phyloP scores from a whole-genome alignment of 2,329 filamentous ascomycete species.

The Paracamarosporium sp. region DNA sequence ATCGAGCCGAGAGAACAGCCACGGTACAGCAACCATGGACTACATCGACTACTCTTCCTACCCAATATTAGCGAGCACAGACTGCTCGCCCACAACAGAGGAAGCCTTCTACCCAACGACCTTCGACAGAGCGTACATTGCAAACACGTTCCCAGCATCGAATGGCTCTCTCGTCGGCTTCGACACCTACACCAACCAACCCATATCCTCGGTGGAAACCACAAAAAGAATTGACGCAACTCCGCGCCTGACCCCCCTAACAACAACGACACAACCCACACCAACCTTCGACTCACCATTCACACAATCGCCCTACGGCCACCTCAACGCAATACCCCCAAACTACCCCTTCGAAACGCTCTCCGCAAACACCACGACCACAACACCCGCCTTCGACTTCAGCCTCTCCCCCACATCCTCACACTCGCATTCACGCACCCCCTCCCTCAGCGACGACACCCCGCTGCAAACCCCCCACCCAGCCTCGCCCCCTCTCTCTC shows the following conservation, averaged over 20 bases:
- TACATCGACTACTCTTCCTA: slow-evolving; percentile 21
- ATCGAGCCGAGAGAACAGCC: background rate
- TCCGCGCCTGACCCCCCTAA: slow-evolving; percentile 21
- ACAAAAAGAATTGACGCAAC: slow-evolving; percentile 26
- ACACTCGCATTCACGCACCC: slow-evolving; percentile 38
- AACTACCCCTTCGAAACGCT: slow-evolving; percentile 28
- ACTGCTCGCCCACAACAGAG: slow-evolving; percentile 32
- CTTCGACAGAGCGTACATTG: slow-evolving; percentile 33
- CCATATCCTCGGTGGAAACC: slow-evolving; percentile 31
- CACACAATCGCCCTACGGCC: slow-evolving; percentile 28
- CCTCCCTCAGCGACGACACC: slow-evolving; percentile 32
- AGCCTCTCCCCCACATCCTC: slow-evolving; percentile 24
- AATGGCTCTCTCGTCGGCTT: slow-evolving; percentile 35
- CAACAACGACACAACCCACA: slow-evolving; percentile 18
- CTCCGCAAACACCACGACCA: background rate
- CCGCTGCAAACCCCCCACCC: slow-evolving; percentile 6
- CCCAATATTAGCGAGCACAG: slow-evolving; percentile 29
- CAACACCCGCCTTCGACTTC: slow-evolving; percentile 10
- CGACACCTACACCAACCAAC: slow-evolving; percentile 33
- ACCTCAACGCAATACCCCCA: slow-evolving; percentile 23
- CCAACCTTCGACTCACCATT: slow-evolving; percentile 23
- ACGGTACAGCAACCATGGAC: slow-evolving; percentile 22
- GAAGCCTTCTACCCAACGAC: slow-evolving; percentile 28
- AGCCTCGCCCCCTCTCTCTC: slow-evolving; percentile 34
- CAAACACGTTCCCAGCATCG: slow-evolving; percentile 29